phyloP scores from a whole-genome alignment of 441 rosid species.

The Biscutella laevigata region DNA sequence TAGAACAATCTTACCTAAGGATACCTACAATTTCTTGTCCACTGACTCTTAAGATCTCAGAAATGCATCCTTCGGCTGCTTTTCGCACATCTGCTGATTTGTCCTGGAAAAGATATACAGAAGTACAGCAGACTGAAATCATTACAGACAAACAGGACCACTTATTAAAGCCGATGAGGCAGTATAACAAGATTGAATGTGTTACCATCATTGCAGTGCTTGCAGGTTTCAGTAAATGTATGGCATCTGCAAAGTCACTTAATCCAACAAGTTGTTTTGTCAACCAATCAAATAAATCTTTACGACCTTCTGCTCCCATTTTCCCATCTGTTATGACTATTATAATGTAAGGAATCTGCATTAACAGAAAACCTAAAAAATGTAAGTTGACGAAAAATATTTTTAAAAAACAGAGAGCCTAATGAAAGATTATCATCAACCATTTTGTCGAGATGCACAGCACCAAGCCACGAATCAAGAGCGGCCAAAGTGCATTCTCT shows the following conservation, averaged over 20 bases:
- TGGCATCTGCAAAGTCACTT: conserved; percentile 79
- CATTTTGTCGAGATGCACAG: conserved; percentile 98
- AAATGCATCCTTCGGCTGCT: conserved; percentile 87
- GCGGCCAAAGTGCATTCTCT: conserved; percentile 85
- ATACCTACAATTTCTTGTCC: conserved; percentile 67
- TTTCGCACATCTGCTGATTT: conserved; percentile 97
- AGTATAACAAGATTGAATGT: conserved; percentile 8
- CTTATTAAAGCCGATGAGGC: background rate
- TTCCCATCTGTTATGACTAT: conserved; percentile 68
- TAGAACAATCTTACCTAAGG: conserved; percentile 4
- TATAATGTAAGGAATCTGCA: conserved; percentile 80
- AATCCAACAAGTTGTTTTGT: conserved; percentile 74
- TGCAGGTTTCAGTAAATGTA: conserved; percentile 80
- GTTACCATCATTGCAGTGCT: conserved; percentile 76
- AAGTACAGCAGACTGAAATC: conserved; percentile 4
- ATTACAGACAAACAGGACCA: conserved; percentile 11
- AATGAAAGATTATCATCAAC: conserved; percentile 30
- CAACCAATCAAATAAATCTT: conserved; percentile 99
- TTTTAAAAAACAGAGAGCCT: conserved; percentile 2
- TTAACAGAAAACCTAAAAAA: conserved; percentile 13
- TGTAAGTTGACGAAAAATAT: background rate
- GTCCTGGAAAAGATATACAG: conserved; percentile 47
- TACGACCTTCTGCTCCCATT: conserved; percentile 99
- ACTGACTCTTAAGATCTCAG: conserved; percentile 74
- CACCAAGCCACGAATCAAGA: conserved; percentile 87